phyloP scores from a whole-genome alignment of 441 rosid species.

The Euphorbia celastroides region DNA sequence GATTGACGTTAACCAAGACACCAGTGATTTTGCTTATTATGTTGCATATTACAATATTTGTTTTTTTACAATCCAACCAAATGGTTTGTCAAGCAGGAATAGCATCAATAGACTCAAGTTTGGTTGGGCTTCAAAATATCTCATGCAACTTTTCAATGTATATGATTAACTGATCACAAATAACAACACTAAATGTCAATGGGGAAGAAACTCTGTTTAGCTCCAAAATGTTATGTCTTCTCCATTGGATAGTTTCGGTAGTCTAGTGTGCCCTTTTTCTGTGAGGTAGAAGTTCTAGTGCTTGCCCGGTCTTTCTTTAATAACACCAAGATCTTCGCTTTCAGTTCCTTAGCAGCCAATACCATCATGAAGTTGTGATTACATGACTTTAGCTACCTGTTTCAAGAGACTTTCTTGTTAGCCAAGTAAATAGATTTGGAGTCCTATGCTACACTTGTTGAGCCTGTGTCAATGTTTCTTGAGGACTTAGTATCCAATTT shows the following conservation, averaged over 20 bases:
- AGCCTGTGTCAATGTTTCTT: background rate
- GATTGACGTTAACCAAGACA: background rate
- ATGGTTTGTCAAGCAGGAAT: background rate
- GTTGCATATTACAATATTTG: background rate
- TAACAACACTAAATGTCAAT: background rate
- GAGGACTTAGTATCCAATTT: background rate
- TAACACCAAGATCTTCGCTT: background rate
- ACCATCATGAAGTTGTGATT: background rate
- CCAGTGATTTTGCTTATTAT: background rate
- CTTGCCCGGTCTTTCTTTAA: background rate
- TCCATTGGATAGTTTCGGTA: background rate
- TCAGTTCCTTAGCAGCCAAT: background rate
- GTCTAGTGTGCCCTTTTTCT: background rate
- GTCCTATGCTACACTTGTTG: background rate
- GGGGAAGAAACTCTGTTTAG: background rate
- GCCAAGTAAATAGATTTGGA: background rate
- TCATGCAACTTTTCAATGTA: background rate
- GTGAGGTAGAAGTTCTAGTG: background rate
- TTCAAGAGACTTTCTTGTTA: background rate
- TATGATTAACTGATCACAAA: background rate
- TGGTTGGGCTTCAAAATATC: background rate
- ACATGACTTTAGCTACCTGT: background rate
- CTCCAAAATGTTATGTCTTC: background rate
- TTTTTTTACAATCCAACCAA: background rate
- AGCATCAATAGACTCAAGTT: background rate